Conservation (phyloP, 1,284 basidiomycete genomes). For the Melampsora abietis-canadensis region DNA sequence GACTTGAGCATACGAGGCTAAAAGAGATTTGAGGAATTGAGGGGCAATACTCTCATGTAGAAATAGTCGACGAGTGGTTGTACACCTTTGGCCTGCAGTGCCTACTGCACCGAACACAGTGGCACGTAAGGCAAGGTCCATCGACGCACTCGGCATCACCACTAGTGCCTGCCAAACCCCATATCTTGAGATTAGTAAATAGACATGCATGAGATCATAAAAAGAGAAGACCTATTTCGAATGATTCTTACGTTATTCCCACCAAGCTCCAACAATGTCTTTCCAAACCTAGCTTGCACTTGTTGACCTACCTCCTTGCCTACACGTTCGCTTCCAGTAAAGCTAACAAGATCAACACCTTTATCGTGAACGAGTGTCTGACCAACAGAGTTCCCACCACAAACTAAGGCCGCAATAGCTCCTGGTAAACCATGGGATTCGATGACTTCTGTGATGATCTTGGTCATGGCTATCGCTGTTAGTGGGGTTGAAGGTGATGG, state of each 20-base stretch:
- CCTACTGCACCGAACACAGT: slow-evolving; percentile 92
- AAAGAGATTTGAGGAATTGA: slow-evolving; percentile 71
- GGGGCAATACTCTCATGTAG: slow-evolving; percentile 75
- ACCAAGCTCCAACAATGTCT: slow-evolving; percentile 59
- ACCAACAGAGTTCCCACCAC: slow-evolving; percentile 76
- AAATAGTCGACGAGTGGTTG: slow-evolving; percentile 82
- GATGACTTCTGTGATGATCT: slow-evolving; percentile 74
- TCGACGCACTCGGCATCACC: slow-evolving; percentile 87
- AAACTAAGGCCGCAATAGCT: slow-evolving; percentile 75
- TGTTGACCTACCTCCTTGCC: slow-evolving; percentile 76
- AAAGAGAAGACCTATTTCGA: neutral
- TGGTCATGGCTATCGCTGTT: slow-evolving; percentile 80
- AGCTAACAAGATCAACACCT: slow-evolving; percentile 76
- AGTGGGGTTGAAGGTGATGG: slow-evolving; percentile 84
- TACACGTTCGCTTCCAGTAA: slow-evolving; percentile 86
- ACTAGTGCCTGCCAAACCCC: slow-evolving; percentile 63
- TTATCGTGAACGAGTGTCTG: slow-evolving; percentile 70
- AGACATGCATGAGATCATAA: neutral
- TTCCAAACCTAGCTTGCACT: slow-evolving; percentile 76
- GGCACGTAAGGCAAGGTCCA: slow-evolving; percentile 77
- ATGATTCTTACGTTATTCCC: neutral
- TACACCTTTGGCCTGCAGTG: slow-evolving; percentile 91
- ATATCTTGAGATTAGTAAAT: slow-evolving; percentile 42
- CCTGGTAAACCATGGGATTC: slow-evolving; percentile 77
- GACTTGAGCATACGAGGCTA: slow-evolving; percentile 65